Conservation (phyloP, 306 rosid genomes). For the Vachellia collinsii region DNA sequence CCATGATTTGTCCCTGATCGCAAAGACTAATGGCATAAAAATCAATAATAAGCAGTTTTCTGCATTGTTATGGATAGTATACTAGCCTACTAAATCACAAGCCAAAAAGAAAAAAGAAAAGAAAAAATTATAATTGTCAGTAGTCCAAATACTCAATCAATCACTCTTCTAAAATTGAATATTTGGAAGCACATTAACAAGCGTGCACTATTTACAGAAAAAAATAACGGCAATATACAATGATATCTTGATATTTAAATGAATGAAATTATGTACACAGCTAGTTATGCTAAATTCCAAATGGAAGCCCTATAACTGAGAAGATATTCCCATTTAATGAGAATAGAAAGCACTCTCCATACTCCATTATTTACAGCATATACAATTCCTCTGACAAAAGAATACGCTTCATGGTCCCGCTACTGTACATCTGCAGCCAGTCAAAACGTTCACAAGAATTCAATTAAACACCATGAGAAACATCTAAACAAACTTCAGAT, state of each 20-base stretch:
- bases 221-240: slow-evolving; percentile 40
- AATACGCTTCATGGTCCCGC: slow-evolving; percentile 42
- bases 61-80: neutral
- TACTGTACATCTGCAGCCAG: slow-evolving; percentile 52
- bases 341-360: slow-evolving; percentile 36
- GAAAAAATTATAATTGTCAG: neutral
- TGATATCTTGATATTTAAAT: slow-evolving; percentile 39
- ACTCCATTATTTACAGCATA: slow-evolving; percentile 44
- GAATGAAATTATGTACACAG: slow-evolving; percentile 54
- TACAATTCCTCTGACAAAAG: slow-evolving; percentile 47
- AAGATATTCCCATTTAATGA: slow-evolving; percentile 29
- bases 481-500: neutral
- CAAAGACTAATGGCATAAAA: neutral
- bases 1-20: neutral
- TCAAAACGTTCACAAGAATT: slow-evolving; percentile 22
- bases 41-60: neutral
- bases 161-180: slow-evolving; percentile 17
- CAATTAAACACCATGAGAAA: neutral
- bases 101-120: neutral
- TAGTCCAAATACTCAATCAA: slow-evolving; percentile 9
- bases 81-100: neutral
- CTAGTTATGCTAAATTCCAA: slow-evolving; percentile 37
- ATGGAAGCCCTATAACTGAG: slow-evolving; percentile 38
- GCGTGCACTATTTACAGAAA: slow-evolving; percentile 43
- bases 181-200: slow-evolving; percentile 19